These are phyloP conservation scores for Planoprotostelium fungivorum DNA, from an alignment of 78 protist genomes.

Conservation along the genomic window DNA sequence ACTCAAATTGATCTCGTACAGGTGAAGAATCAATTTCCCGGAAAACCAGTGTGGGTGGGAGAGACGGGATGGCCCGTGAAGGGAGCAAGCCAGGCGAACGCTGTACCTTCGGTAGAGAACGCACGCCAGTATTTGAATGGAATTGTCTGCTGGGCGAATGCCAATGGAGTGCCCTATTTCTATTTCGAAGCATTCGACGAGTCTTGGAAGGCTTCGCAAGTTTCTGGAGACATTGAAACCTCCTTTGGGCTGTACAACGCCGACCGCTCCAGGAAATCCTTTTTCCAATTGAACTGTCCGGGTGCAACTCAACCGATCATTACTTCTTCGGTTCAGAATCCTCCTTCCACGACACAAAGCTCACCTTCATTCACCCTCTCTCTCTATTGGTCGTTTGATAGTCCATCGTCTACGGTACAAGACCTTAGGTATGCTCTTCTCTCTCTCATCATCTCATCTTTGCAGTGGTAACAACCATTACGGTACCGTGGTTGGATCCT, in stretches of 20 bases:
- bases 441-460: too few relatives aligned
- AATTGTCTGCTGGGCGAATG: not conserved
- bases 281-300: not conserved
- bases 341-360: too few relatives aligned
- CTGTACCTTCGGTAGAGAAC: not conserved
- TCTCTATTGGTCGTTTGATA: too few relatives aligned
- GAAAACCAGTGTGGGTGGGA: not conserved
- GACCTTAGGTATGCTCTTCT: too few relatives aligned
- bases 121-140: not conserved
- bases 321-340: too few relatives aligned
- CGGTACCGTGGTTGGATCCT: not conserved
- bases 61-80: not conserved
- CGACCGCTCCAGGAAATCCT: not conserved
- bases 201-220: not conserved
- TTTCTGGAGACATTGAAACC: not conserved
- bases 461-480: too few relatives aligned
- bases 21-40: not conserved
- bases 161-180: not conserved
- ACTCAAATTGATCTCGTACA: too few relatives aligned
- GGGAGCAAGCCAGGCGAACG: not conserved
- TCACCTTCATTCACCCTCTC: too few relatives aligned
- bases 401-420: too few relatives aligned
- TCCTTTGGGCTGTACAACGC: not conserved
- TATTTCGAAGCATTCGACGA: not conserved
- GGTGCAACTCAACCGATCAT: too few relatives aligned